Evolutionary conservation across 2,329 filamentous ascomycete species (phyloP).

Genomic region (Aspergillus luchuensis): DNA sequence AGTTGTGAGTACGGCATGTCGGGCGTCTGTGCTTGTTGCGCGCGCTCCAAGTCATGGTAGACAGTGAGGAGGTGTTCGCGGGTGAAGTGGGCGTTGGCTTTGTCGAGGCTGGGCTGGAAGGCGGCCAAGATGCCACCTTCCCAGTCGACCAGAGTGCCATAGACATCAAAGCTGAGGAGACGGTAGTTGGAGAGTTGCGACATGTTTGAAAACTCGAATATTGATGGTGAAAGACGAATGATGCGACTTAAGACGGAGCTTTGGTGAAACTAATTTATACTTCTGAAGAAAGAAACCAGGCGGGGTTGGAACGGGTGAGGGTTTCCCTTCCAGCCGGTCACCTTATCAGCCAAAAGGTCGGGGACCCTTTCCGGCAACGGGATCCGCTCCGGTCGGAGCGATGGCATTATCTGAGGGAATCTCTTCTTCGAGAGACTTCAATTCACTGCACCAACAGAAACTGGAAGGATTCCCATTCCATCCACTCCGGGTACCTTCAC

Average conservation of each 20-base stretch:
- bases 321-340: neutral
- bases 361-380: neutral
- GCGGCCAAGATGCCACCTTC: conserved; percentile 64
- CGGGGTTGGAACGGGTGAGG: neutral
- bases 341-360: neutral
- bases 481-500: too few species aligned
- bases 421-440: too few species aligned
- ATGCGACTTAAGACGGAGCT: neutral
- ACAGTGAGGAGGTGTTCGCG: conserved; percentile 25
- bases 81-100: conserved; percentile 43
- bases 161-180: conserved; percentile 73
- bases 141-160: conserved; percentile 79
- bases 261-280: too few species aligned
- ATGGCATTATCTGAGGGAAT: neutral
- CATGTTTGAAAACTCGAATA: conserved; percentile 18
- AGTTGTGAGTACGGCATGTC: conserved; percentile 62
- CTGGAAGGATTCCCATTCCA: too few species aligned
- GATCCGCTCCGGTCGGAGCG: neutral
- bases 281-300: neutral
- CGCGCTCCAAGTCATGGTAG: conserved; percentile 40
- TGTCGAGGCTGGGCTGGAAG: conserved; percentile 49
- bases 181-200: conserved; percentile 42
- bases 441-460: neutral
- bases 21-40: conserved; percentile 58
- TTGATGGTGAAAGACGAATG: neutral